phyloP scores from a whole-genome alignment of 768 basidiomycete genomes.

The Antrodiella citrinella region DNA sequence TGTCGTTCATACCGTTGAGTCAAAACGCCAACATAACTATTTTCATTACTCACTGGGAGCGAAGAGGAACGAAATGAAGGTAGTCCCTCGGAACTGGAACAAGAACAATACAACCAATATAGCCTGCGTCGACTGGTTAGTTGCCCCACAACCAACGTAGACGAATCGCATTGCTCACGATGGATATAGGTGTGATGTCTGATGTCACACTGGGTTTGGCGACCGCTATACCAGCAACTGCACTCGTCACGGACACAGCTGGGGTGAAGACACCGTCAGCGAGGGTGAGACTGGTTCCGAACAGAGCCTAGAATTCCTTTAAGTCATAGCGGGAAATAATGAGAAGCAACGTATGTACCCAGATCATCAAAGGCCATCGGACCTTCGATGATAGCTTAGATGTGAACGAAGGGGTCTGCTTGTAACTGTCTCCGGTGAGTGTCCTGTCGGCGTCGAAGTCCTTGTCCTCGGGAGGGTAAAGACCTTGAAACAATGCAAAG shows the following conservation, averaged over 20 bases:
- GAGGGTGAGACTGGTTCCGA: slow-evolving; percentile 60
- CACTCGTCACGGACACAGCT: slow-evolving; percentile 61
- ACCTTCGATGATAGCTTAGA: slow-evolving; percentile 14
- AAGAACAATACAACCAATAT: slow-evolving; percentile 52
- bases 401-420: background rate
- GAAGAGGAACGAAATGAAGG: slow-evolving; percentile 40
- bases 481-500: slow-evolving; percentile 55
- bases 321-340: no score
- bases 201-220: slow-evolving; percentile 40
- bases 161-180: no score
- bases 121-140: no score
- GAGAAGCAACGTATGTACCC: no score
- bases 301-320: slow-evolving; percentile 46
- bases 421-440: slow-evolving; percentile 38
- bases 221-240: slow-evolving; percentile 61
- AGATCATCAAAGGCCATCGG: slow-evolving; percentile 43
- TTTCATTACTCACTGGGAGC: slow-evolving; percentile 35
- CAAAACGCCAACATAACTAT: background rate
- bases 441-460: slow-evolving; percentile 44
- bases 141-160: no score
- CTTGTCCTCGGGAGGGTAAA: slow-evolving; percentile 42
- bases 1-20: slow-evolving; percentile 12
- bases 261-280: slow-evolving; percentile 64
- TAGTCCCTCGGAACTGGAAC: slow-evolving; percentile 53
- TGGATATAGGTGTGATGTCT: slow-evolving; percentile 50